Evolutionary conservation across 257 asterid genomes (phyloP).

Genomic region (Solanum lignicaule): DNA sequence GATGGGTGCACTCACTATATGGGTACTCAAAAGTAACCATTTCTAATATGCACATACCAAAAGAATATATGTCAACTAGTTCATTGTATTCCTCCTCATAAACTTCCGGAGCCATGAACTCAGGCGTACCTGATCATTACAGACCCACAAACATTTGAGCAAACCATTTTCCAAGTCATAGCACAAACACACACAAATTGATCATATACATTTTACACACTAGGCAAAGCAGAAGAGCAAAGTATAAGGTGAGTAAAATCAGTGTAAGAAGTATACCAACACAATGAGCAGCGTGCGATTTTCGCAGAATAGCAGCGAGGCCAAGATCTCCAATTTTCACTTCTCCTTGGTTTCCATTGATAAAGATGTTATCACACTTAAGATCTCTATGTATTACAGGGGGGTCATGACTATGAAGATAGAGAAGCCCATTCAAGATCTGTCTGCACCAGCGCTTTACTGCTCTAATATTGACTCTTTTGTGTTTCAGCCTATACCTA

Average conservation of each 20-base stretch:
- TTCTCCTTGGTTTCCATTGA: constrained; percentile 51
- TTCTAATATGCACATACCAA: constrained; percentile 47
- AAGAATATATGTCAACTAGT: constrained; percentile 42
- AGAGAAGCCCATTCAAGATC: constrained; percentile 40
- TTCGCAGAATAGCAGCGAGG: constrained; percentile 39
- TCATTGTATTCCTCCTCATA: constrained; percentile 50
- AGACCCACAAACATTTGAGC: not conserved
- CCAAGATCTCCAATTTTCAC: constrained; percentile 52
- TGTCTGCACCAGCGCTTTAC: constrained; percentile 50
- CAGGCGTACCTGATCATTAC: constrained; percentile 35
- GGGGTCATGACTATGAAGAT: constrained; percentile 48
- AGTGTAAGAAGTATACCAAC: constrained; percentile 22
- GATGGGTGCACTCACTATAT: constrained; percentile 45
- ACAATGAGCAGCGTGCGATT: constrained; percentile 44
- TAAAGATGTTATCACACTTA: constrained; percentile 44
- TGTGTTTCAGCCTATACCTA: constrained; percentile 42
- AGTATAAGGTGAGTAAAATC: not conserved
- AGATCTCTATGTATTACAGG: constrained; percentile 56
- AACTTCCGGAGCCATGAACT: constrained; percentile 53
- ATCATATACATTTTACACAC: not conserved
- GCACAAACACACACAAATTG: not conserved
- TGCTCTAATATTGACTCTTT: constrained; percentile 43
- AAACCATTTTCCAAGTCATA: not conserved
- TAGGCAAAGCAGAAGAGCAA: not conserved
- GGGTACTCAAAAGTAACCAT: constrained; percentile 50